A percentile compares a stretch with the other conserved stretches of the same genome.
Evolutionary conservation across 179 eudicot species (phyloP).

Genomic region (Dionaea muscipula): DNA sequence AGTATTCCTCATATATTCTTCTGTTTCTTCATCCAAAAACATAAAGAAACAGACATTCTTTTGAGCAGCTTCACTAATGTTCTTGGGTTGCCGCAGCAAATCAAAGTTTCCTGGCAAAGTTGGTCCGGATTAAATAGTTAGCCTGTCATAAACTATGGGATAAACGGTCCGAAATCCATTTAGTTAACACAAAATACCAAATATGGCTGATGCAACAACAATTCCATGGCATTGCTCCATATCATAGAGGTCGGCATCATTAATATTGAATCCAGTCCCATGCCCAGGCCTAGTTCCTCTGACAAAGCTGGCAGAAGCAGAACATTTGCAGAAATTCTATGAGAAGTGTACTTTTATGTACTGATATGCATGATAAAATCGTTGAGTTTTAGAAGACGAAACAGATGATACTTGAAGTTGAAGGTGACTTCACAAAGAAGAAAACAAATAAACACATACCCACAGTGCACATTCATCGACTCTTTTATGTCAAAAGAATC

Average conservation of each 20-base stretch:
- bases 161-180: background rate
- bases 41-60: slow-evolving; percentile 71
- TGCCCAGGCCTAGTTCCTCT: slow-evolving; percentile 79
- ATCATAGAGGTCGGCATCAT: slow-evolving; percentile 63
- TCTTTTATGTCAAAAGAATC: slow-evolving; percentile 80
- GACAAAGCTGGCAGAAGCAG: slow-evolving; percentile 43
- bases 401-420: background rate
- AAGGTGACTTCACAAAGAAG: no score
- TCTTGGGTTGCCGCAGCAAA: slow-evolving; percentile 72
- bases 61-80: slow-evolving; percentile 71
- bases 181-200: slow-evolving; percentile 38
- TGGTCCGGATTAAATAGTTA: background rate
- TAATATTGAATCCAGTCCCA: slow-evolving; percentile 79
- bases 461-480: slow-evolving; percentile 89
- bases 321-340: background rate
- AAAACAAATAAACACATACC: slow-evolving; percentile 33
- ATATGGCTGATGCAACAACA: slow-evolving; percentile 92
- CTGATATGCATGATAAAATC: background rate
- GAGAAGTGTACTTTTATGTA: slow-evolving; percentile 4
- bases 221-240: slow-evolving; percentile 80
- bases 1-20: slow-evolving; percentile 54
- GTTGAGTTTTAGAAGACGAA: background rate
- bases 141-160: background rate
- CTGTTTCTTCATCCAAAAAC: slow-evolving; percentile 93
- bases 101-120: slow-evolving; percentile 65